Percentiles rank a stretch among this genome's conserved stretches.
These are phyloP conservation scores for Penicillium sp. DNA, from an alignment of 2,329 filamentous ascomycete species.

Conservation along the genomic window DNA sequence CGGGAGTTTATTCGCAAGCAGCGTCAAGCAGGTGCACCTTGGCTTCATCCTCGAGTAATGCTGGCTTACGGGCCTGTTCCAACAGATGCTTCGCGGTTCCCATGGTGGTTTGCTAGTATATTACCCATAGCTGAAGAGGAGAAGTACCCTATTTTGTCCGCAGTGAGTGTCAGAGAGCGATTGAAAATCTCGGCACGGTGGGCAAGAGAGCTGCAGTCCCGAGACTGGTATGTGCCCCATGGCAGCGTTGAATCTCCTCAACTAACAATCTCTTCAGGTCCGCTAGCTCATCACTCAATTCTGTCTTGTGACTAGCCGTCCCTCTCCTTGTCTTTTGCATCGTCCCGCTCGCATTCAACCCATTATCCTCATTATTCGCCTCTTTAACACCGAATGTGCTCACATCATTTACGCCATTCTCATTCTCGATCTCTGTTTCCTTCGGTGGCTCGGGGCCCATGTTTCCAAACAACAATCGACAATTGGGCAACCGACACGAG, in stretches of 20 bases:
- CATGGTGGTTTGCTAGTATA: slow-evolving; percentile 87
- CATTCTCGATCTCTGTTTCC: slow-evolving; percentile 38
- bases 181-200: slow-evolving; percentile 79
- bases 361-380: slow-evolving; percentile 20
- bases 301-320: slow-evolving; percentile 47
- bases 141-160: slow-evolving; percentile 72
- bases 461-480: slow-evolving; percentile 4
- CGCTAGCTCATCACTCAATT: slow-evolving; percentile 33
- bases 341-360: slow-evolving; percentile 28
- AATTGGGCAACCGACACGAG: slow-evolving; percentile 4
- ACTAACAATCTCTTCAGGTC: slow-evolving; percentile 24
- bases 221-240: slow-evolving; percentile 58
- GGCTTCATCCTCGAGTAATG: slow-evolving; percentile 70
- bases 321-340: slow-evolving; percentile 37
- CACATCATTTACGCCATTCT: slow-evolving; percentile 35
- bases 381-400: slow-evolving; percentile 28
- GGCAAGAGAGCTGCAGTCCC: slow-evolving; percentile 69
- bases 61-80: slow-evolving; percentile 75
- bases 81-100: slow-evolving; percentile 70
- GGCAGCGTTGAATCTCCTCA: background rate
- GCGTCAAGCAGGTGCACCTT: slow-evolving; percentile 65
- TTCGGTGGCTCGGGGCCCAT: slow-evolving; percentile 24
- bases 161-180: slow-evolving; percentile 72
- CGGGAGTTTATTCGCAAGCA: slow-evolving; percentile 67
- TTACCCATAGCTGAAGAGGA: slow-evolving; percentile 73